Evolutionary conservation across 345 rosid species (phyloP), one percentile per base, ranked within the genome.

Genomic region (Aethionema arabicum): DNA sequence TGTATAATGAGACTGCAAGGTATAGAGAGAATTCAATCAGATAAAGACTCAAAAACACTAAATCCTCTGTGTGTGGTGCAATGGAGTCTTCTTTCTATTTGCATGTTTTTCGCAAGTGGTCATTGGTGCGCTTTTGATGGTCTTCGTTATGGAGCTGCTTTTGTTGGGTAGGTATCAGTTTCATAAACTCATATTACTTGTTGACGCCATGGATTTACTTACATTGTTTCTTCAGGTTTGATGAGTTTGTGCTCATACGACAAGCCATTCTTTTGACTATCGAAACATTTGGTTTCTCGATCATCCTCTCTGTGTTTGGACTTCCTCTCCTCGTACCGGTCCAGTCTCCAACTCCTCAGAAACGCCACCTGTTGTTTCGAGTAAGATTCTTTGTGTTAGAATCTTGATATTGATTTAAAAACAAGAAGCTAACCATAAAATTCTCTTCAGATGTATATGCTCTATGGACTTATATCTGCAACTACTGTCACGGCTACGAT

Each of bases 81-180:
- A 48, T 89, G 98, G 98, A 81, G 73, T 71, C 91, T 90, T 13
- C 82, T 87, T 39, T 86, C 96, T 12, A 73, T 83, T 8, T 85
- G 88, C 76, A 74, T 93, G 62, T 90, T 93, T 77, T 92, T 85
- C 58, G 80, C 87, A 72, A 83, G 95, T 29, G 99, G 97, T 61
- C 99, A 93, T 74, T 93, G 97, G 98, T 92, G 98, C 63, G 91
- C 98, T 66, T 92, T 92, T 56, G 98, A 89, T 77, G 98, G 98
- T 65, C 91, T 92, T 45, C 89, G 88, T 8, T 92, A 89, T 49
- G 91, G 95, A 63, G 88, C 98, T 67, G 98, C 98, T 46, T 92
- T 92, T 81, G 72, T 83, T 37, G 98, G 98, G 98, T 92, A 74
- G 73, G 95, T 72, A 56, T 32, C 31, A 46, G 30, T 15, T 51